Conservation (phyloP, 2,329 filamentous ascomycete species). For the Paecilomyces sp. region DNA sequence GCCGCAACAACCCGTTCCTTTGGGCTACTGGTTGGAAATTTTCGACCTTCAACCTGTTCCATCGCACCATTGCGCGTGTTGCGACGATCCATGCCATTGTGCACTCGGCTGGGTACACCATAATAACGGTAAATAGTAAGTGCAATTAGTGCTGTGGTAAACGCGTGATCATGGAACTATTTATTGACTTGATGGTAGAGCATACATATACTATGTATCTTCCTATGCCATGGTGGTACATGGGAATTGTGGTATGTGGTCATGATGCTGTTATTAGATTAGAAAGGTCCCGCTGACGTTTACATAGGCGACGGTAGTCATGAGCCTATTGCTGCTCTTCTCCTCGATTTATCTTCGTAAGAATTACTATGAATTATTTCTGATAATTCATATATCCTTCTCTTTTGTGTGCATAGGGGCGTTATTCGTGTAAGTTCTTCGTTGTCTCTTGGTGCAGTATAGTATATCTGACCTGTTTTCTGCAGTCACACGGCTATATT, state of each 20-base stretch:
- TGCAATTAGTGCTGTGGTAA: not conserved
- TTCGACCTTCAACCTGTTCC: slow-evolving; percentile 59
- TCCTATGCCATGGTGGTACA: slow-evolving; percentile 11
- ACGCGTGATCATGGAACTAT: not conserved
- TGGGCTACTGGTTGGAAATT: slow-evolving; percentile 65
- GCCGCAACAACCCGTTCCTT: slow-evolving; percentile 59
- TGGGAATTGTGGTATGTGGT: slow-evolving; percentile 16
- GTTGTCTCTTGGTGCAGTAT: too few species aligned
- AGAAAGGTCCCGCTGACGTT: not conserved
- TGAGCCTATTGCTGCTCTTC: slow-evolving; percentile 37
- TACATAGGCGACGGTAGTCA: slow-evolving; percentile 13
- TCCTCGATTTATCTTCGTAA: slow-evolving; percentile 42
- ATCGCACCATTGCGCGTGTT: slow-evolving; percentile 59
- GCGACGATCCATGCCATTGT: slow-evolving; percentile 55
- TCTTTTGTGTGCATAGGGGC: slow-evolving; percentile 33
- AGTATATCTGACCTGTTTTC: not conserved
- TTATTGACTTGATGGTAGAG: slow-evolving; percentile 1
- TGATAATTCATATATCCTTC: slow-evolving; percentile 30
- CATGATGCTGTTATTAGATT: not conserved
- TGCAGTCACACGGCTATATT: slow-evolving; percentile 43
- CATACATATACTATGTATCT: slow-evolving; percentile 7
- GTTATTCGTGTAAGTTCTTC: slow-evolving; percentile 39
- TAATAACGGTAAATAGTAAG: slow-evolving; percentile 21
- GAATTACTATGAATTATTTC: slow-evolving; percentile 36
- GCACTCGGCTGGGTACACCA: slow-evolving; percentile 55